phyloP scores from a whole-genome alignment of 192 early-diverging fungal species.

The Entomortierella chlamydospora region DNA sequence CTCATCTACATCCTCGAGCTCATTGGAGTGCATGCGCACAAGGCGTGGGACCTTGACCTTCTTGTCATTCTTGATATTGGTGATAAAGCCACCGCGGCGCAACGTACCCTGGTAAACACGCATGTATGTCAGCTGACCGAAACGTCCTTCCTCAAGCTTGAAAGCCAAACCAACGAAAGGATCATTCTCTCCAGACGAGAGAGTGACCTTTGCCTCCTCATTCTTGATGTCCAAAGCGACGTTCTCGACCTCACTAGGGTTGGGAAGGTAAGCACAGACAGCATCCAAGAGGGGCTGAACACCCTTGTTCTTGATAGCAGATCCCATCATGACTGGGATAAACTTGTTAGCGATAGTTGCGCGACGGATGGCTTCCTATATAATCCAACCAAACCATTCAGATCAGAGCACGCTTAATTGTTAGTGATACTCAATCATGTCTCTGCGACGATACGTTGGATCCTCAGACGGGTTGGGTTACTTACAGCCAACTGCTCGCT shows the following conservation, averaged over 20 bases:
- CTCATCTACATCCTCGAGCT: constrained; percentile 97
- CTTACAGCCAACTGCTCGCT: constrained; percentile 70
- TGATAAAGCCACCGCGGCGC: constrained; percentile 87
- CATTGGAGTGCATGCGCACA: constrained; percentile 98
- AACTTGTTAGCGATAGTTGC: constrained; percentile 84
- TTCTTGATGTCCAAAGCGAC: constrained; percentile 77
- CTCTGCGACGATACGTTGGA: no score
- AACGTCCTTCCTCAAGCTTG: constrained; percentile 94
- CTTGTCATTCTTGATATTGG: constrained; percentile 91
- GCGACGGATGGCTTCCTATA: constrained; percentile 76
- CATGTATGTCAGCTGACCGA: constrained; percentile 97
- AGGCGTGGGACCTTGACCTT: constrained; percentile 95
- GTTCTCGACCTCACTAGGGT: constrained; percentile 78
- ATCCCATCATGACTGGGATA: constrained; percentile 87
- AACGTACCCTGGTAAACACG: constrained; percentile 96
- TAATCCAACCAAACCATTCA: neutral
- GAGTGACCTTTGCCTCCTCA: constrained; percentile 68
- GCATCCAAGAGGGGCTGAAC: constrained; percentile 83
- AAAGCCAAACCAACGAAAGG: constrained; percentile 90
- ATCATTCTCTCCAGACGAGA: constrained; percentile 73
- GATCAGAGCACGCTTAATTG: no score
- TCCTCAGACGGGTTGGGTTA: no score
- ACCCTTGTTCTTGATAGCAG: constrained; percentile 87
- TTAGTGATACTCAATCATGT: no score
- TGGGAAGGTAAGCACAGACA: constrained; percentile 77